Percentiles rank a stretch among this genome's conserved stretches.
Conservation (phyloP, 177 flowering plant species). For the Tripterygium wilfordii region DNA sequence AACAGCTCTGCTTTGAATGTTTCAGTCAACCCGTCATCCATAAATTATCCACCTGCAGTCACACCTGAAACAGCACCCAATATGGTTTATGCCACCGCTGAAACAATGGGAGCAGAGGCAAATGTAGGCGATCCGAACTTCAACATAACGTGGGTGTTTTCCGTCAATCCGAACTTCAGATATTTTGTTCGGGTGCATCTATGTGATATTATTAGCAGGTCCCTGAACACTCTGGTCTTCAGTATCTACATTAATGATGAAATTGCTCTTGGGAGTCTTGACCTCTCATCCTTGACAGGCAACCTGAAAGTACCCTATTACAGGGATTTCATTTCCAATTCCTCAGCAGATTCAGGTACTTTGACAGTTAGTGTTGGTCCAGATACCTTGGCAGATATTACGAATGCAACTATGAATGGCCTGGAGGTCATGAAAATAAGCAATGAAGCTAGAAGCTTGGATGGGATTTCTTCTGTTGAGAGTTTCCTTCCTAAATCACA, state of each 20-base stretch:
- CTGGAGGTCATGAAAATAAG: slow-evolving; percentile 86
- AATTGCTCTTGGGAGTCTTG: slow-evolving; percentile 44
- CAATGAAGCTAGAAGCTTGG: slow-evolving; percentile 63
- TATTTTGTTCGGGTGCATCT: slow-evolving; percentile 79
- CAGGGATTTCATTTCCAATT: slow-evolving; percentile 64
- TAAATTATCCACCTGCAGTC: slow-evolving; percentile 38
- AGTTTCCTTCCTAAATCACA: slow-evolving; percentile 33
- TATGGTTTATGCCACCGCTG: slow-evolving; percentile 85
- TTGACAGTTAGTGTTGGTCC: slow-evolving; percentile 85
- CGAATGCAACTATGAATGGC: slow-evolving; percentile 76
- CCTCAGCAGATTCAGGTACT: slow-evolving; percentile 31
- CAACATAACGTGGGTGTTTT: slow-evolving; percentile 87
- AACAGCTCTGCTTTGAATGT: slow-evolving; percentile 65
- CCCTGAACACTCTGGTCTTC: slow-evolving; percentile 58
- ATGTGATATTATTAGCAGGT: slow-evolving; percentile 72
- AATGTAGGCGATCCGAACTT: slow-evolving; percentile 49
- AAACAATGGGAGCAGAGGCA: slow-evolving; percentile 67
- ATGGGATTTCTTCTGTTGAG: slow-evolving; percentile 49
- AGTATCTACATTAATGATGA: slow-evolving; percentile 65
- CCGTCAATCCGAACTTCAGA: slow-evolving; percentile 59
- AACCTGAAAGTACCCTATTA: slow-evolving; percentile 53
- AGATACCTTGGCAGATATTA: slow-evolving; percentile 36
- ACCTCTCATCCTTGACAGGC: slow-evolving; percentile 49
- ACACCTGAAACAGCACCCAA: slow-evolving; percentile 75
- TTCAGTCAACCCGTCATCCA: slow-evolving; percentile 44